Conservation (phyloP, 2,329 filamentous ascomycete genomes). For the Cryoendolithus antarcticus region DNA sequence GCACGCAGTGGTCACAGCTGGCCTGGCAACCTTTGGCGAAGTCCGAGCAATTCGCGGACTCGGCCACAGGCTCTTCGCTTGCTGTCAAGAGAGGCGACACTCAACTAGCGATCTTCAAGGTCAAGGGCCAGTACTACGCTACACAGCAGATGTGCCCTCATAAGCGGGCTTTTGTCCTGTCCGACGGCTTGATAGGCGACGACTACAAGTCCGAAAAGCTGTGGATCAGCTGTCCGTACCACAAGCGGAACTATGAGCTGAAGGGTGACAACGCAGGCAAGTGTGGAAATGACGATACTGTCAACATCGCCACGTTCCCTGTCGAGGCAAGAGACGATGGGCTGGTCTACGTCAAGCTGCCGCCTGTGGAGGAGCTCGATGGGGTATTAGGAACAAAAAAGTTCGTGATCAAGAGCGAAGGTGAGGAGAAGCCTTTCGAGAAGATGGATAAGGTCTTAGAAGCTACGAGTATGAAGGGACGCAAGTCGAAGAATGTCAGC, state of each 20-base stretch:
- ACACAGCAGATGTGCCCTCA: slow-evolving; percentile 93
- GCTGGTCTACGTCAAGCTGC: slow-evolving; percentile 67
- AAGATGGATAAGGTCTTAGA: slow-evolving; percentile 42
- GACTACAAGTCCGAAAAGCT: slow-evolving; percentile 47
- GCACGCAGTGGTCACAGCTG: slow-evolving; percentile 52
- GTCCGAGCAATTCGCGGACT: slow-evolving; percentile 54
- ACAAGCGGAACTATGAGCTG: slow-evolving; percentile 82
- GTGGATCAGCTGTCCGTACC: slow-evolving; percentile 76
- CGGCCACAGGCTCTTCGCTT: slow-evolving; percentile 60
- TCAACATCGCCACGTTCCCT: slow-evolving; percentile 74
- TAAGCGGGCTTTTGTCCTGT: slow-evolving; percentile 79
- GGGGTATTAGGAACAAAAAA: slow-evolving; percentile 61
- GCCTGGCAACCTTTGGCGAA: slow-evolving; percentile 72
- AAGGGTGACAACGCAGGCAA: slow-evolving; percentile 51
- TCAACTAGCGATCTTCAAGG: slow-evolving; percentile 75
- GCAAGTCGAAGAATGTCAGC: slow-evolving; percentile 35
- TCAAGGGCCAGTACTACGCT: slow-evolving; percentile 68
- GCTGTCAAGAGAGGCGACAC: slow-evolving; percentile 79
- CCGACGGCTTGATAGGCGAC: slow-evolving; percentile 72
- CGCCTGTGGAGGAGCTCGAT: slow-evolving; percentile 70
- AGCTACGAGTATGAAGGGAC: slow-evolving; percentile 33
- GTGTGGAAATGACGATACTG: slow-evolving; percentile 62
- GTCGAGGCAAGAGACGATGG: slow-evolving; percentile 65
- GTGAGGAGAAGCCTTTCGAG: slow-evolving; percentile 43
- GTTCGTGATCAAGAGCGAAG: slow-evolving; percentile 67